Base-by-base conservation (phyloP, 2,329 filamentous ascomycete species). In the Claviceps capensis region DNA sequence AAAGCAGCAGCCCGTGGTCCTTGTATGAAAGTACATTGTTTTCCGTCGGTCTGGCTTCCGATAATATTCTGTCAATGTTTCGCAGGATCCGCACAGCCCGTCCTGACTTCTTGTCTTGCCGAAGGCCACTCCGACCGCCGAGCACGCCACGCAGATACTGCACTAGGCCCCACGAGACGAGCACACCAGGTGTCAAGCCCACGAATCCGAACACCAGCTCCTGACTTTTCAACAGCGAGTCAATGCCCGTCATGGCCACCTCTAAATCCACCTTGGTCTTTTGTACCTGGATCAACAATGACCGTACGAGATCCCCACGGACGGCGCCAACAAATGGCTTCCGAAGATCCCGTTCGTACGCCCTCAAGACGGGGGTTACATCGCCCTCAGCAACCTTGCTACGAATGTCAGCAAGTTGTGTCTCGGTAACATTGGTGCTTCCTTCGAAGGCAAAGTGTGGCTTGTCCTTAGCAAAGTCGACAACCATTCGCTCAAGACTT, bases 211-310 rank as follows among this genome's bases (percentile, higher is more conserved):
- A 98, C 23, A 98, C 87, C 47, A 98, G 77, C 65, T 98, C 91
- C 64, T 98, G 93, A 62, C 90, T 96, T 71, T 93, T 95, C 53
- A 98, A 76, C 36, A 98, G 77, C 37, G 88, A 82, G 72, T 98
- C 91, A 58, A 98, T 98, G 17, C 93, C 93, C 54, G 86, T 88
- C 71, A 98, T 90, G 14, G 93, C 93, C 55, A 97, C 83, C 67
- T 98, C 93, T 13, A 98, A 82, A 63, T 98, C 93, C 8, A 98
- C 93, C 72, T 98, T 98, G 22, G 93, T 97, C 75, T 98, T 98
- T 63, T 98, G 93, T 40, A 98, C 84, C 64, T 98, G 93, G 52
- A 98, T 97, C 45, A 98, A 75, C 30, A 98, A 79, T 4, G 91
- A 89, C 49, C 91, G 83, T 38, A 97, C 79, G 30, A 98, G 76